Percentiles rank a stretch among this genome's conserved stretches.
Conservation (phyloP, 2,329 filamentous ascomycete genomes). For the Madurella mycetomatis region DNA sequence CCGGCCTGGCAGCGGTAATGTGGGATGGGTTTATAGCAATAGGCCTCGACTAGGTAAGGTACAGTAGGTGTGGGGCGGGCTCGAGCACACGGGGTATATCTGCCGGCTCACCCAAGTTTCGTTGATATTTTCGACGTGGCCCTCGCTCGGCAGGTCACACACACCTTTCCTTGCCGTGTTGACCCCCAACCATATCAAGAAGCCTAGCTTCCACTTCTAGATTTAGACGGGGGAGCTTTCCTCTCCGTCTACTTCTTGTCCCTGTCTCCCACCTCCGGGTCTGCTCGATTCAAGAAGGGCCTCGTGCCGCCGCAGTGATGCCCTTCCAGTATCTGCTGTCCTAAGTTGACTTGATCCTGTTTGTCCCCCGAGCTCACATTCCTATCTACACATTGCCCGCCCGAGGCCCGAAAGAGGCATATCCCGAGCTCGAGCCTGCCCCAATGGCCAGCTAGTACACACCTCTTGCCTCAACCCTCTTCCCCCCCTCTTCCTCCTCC, state of each 20-base stretch:
- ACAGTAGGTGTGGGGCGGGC: conserved; percentile 6
- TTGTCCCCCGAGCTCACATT: conserved; percentile 16
- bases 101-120: conserved; percentile 18
- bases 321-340: conserved; percentile 12
- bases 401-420: neutral
- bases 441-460: conserved; percentile 12
- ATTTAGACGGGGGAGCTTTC: conserved; percentile 18
- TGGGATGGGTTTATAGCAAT: neutral
- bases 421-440: conserved; percentile 1
- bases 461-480: neutral
- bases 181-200: conserved; percentile 14
- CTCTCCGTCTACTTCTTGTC: conserved; percentile 17
- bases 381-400: neutral
- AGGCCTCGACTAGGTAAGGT: neutral
- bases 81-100: conserved; percentile 24
- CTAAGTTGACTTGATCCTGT: conserved; percentile 11
- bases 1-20: neutral
- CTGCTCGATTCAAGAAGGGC: conserved; percentile 2
- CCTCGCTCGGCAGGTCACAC: conserved; percentile 15
- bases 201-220: conserved; percentile 6
- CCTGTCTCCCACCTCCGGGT: conserved; percentile 4
- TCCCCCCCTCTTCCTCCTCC: neutral
- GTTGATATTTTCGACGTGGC: conserved; percentile 13
- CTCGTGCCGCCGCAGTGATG: conserved; percentile 19
- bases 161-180: conserved; percentile 14